phyloP scores from a whole-genome alignment of 768 basidiomycete genomes.

The Tricholoma terreum region DNA sequence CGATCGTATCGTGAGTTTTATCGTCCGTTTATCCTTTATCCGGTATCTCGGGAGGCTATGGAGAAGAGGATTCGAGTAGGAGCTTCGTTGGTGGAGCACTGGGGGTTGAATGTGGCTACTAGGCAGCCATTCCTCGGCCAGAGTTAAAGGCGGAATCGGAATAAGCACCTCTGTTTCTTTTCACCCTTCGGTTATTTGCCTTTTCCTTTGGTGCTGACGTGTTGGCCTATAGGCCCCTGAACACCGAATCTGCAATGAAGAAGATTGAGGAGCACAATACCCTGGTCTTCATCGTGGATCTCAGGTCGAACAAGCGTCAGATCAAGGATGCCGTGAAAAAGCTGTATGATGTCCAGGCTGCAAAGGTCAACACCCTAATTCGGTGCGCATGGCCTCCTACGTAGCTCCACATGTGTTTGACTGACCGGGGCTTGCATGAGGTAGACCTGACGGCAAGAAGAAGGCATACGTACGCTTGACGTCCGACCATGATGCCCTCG shows the following conservation, averaged over 20 bases:
- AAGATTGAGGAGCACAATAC: constrained; percentile 99
- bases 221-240: constrained; percentile 59
- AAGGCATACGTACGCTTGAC: constrained; percentile 98
- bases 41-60: no score
- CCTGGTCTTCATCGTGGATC: constrained; percentile 94
- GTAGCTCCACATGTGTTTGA: not conserved
- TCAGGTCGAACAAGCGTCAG: constrained; percentile 96
- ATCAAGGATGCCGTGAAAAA: constrained; percentile 99
- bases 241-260: constrained; percentile 99
- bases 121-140: no score
- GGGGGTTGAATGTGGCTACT: no score
- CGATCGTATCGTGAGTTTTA: constrained; percentile 78
- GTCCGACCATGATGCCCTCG: constrained; percentile 93
- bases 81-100: no score
- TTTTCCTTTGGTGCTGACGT: no score
- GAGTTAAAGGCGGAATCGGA: no score
- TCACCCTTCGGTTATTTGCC: no score
- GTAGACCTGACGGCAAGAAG: constrained; percentile 96
- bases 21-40: not conserved
- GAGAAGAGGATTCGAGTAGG: no score
- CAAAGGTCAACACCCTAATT: constrained; percentile 97
- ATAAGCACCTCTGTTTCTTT: not conserved
- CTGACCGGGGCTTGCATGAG: not conserved
- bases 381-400: constrained; percentile 51
- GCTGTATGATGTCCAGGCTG: constrained; percentile 94